Conservation (phyloP, 2,329 filamentous ascomycete genomes). For the Ceratocystis ficicola region DNA sequence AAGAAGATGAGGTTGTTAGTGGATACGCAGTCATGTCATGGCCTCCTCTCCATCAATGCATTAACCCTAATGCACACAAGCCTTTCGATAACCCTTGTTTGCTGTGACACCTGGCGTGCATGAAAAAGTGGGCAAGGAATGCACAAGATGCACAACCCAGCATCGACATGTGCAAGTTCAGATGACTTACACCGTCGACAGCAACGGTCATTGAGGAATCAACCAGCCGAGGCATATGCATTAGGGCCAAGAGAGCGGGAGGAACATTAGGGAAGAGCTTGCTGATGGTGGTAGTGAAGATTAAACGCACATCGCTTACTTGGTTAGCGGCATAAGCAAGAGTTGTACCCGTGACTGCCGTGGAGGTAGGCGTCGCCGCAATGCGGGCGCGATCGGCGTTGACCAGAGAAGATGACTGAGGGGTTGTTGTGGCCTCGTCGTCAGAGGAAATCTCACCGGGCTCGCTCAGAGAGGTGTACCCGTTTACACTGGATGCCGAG, state of each 20-base stretch:
- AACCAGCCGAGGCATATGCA: not conserved
- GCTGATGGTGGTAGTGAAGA: not conserved
- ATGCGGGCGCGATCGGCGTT: conserved; percentile 5
- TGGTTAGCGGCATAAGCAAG: not conserved
- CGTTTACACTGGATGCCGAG: not conserved
- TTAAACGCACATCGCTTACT: conserved; percentile 4
- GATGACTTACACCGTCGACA: conserved; percentile 1
- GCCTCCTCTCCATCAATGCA: no score
- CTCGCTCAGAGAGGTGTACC: not conserved
- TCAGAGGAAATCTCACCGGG: conserved; percentile 7
- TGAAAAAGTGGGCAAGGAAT: not conserved
- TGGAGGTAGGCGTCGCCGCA: conserved; percentile 1
- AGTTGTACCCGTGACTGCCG: not conserved
- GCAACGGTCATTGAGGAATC: not conserved
- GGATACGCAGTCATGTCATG: not conserved
- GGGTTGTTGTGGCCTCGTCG: not conserved
- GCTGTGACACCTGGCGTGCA: not conserved
- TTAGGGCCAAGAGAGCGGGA: not conserved
- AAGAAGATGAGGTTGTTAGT: not conserved
- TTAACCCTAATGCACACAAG: not conserved
- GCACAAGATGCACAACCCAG: not conserved
- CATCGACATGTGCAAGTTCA: not conserved
- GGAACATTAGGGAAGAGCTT: not conserved
- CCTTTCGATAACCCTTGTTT: not conserved
- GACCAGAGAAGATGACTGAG: not conserved